Percentiles rank a stretch among this genome's conserved stretches.
phyloP scores from a whole-genome alignment of 495 filamentous ascomycete genomes.

The Trichoderma erinaceum region DNA sequence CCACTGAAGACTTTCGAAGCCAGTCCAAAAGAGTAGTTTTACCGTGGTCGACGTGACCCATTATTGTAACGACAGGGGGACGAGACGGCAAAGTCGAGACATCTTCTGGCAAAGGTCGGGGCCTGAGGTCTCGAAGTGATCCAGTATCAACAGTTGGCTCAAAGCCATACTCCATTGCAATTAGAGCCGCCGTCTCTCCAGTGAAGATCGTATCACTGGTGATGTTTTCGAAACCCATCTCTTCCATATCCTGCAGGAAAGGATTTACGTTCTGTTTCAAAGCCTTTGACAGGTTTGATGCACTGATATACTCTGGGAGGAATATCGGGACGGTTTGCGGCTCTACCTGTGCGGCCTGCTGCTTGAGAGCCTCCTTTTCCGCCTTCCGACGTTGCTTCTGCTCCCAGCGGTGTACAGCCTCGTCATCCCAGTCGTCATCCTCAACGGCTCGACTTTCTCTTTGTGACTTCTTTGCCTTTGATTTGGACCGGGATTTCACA shows the following conservation, averaged over 20 bases:
- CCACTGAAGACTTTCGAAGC: slow-evolving; percentile 87
- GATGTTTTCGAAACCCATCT: slow-evolving; percentile 80
- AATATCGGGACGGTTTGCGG: slow-evolving; percentile 49
- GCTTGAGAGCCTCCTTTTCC: slow-evolving; percentile 25
- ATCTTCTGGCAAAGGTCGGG: slow-evolving; percentile 67
- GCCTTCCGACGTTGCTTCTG: slow-evolving; percentile 30
- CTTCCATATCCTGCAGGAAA: slow-evolving; percentile 67
- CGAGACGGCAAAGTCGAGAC: slow-evolving; percentile 61
- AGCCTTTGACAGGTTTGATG: slow-evolving; percentile 73
- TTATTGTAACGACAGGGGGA: slow-evolving; percentile 96
- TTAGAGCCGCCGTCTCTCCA: slow-evolving; percentile 80
- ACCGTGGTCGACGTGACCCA: slow-evolving; percentile 99
- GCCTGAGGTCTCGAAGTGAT: slow-evolving; percentile 62
- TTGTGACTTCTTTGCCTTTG: slow-evolving; percentile 14
- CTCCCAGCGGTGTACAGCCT: slow-evolving; percentile 28
- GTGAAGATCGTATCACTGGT: slow-evolving; percentile 76
- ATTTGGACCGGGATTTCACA: background rate
- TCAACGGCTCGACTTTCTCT: background rate
- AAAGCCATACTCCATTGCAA: slow-evolving; percentile 89
- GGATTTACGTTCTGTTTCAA: slow-evolving; percentile 54
- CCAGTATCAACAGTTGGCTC: slow-evolving; percentile 76
- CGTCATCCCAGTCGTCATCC: slow-evolving; percentile 28
- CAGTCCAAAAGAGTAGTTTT: slow-evolving; percentile 96
- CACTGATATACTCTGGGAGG: slow-evolving; percentile 85
- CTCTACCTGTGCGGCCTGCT: slow-evolving; percentile 22